Evolutionary conservation across 306 rosid species (phyloP), one percentile per base, ranked within the genome.

Genomic region (Rosa chinensis): DNA sequence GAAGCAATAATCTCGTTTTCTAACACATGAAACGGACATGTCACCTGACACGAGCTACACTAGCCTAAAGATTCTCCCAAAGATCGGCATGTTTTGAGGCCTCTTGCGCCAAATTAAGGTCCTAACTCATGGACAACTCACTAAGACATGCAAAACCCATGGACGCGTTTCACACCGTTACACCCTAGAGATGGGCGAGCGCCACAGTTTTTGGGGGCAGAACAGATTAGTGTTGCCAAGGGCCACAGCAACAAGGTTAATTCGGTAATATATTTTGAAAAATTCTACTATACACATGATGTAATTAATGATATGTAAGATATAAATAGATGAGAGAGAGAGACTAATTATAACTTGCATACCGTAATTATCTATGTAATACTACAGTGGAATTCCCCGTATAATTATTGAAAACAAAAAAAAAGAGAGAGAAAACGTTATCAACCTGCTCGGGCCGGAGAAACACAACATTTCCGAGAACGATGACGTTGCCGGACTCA

Each of bases 381-480:
- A 32, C 35, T 32, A 32, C 25, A 25, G 25, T 25, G 35, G 35
- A 32, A 32, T 1, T 32, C 35, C 35, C 35, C 35, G 35, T 32
- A 32, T 32, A 32, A 32, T 32, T 32, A 32, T 32, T 32, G 35
- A 32, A 32, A 32, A 32, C 1, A 32, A 32, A 32, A 1, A 13
- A 2, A 66, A 8, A 0, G 6, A 16, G 43, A 58, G n/a, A 25
- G 64, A 44, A 67, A 20, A 20, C 8, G 13, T 17, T 16, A 49
- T 48, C 10, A 5, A 90, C 99, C 96, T 89, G 98, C 35, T 90
- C 96, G 0, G 99, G 99, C 20, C 87, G 90, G 72, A 91, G 94
- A 84, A 91, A 88, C 10, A 95, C 99, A 4, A 79, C 68, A 82
- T 83, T 85, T n/a, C 98, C 99, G 72, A 92, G 79, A 72, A 95